Conservation (phyloP, 352 stramenopile species). For the Pythium folliculosum region DNA sequence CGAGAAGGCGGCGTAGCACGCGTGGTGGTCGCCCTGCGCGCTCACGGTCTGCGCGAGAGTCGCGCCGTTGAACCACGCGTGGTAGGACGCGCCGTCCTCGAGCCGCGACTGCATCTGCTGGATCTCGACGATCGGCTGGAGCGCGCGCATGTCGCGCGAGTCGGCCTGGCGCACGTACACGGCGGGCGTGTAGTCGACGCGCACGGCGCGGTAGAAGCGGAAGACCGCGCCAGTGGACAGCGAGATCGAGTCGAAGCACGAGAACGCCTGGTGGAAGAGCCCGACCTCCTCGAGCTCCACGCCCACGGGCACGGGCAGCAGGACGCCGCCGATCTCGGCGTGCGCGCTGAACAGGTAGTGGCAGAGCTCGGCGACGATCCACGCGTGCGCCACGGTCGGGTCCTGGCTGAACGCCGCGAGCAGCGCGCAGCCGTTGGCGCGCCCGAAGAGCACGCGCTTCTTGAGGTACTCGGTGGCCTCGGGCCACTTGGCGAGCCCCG, state of each 20-base stretch:
- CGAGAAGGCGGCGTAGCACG: slow-evolving; percentile 55
- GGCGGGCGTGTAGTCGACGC: slow-evolving; percentile 45
- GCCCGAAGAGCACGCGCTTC: slow-evolving; percentile 55
- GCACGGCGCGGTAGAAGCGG: slow-evolving; percentile 62
- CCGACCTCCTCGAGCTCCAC: slow-evolving; percentile 54
- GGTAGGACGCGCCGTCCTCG: slow-evolving; percentile 38
- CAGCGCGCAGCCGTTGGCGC: slow-evolving; percentile 50
- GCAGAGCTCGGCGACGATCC: slow-evolving; percentile 38
- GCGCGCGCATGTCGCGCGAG: slow-evolving; percentile 29
- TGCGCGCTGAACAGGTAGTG: slow-evolving; percentile 44
- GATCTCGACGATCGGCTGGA: slow-evolving; percentile 36
- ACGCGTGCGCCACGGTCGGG: slow-evolving; percentile 23
- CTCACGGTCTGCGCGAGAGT: slow-evolving; percentile 30
- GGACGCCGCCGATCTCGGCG: slow-evolving; percentile 47
- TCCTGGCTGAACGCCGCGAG: slow-evolving; percentile 55
- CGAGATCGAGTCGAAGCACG: slow-evolving; percentile 49
- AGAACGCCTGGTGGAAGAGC: slow-evolving; percentile 68
- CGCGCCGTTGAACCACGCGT: slow-evolving; percentile 47
- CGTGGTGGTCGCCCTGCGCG: slow-evolving; percentile 55
- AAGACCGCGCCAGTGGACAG: slow-evolving; percentile 44
- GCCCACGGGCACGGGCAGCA: slow-evolving; percentile 50
- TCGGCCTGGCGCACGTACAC: slow-evolving; percentile 37
- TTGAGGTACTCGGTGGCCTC: slow-evolving; percentile 72
- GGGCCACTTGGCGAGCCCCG: slow-evolving; percentile 43
- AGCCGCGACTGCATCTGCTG: slow-evolving; percentile 36